Percentiles rank a stretch among this genome's conserved stretches.
Conservation (phyloP, 1,284 basidiomycete genomes). For the Ganoderma meredithae region DNA sequence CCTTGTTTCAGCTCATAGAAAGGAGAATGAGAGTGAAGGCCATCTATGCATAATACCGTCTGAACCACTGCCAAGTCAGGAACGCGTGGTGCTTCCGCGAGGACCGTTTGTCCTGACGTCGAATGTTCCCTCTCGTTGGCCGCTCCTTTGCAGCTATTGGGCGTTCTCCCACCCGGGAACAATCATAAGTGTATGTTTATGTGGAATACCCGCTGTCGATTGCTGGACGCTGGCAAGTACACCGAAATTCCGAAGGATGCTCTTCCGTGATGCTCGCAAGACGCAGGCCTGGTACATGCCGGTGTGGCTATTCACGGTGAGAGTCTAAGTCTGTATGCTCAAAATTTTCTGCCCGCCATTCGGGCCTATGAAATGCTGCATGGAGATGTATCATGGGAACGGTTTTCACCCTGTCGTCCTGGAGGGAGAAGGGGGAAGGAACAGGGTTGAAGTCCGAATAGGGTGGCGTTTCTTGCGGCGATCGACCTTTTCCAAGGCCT, state of each 20-base stretch:
- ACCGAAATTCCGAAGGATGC: neutral
- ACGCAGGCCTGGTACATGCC: neutral
- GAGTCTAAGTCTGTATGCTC: neutral
- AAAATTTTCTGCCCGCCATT: neutral
- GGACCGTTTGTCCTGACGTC: neutral
- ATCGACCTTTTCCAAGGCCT: neutral
- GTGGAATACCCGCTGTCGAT: neutral
- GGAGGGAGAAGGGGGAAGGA: neutral
- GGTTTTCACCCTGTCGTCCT: neutral
- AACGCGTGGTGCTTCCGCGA: neutral
- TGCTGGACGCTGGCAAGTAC: neutral
- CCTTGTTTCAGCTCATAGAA: neutral
- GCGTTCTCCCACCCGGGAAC: neutral
- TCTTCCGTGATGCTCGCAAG: neutral
- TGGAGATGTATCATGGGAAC: neutral
- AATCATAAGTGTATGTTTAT: neutral
- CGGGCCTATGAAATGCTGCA: neutral
- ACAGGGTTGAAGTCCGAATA: neutral
- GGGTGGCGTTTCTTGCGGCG: neutral
- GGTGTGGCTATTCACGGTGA: neutral
- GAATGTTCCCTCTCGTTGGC: neutral
- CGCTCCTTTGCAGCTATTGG: neutral
- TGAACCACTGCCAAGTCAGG: neutral
- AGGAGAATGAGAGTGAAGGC: neutral
- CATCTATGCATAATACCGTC: neutral